A percentile compares a stretch with the other conserved stretches of the same genome.
Conservation (phyloP, 2,329 filamentous ascomycete genomes). For the Scedosporium aurantiacum region DNA sequence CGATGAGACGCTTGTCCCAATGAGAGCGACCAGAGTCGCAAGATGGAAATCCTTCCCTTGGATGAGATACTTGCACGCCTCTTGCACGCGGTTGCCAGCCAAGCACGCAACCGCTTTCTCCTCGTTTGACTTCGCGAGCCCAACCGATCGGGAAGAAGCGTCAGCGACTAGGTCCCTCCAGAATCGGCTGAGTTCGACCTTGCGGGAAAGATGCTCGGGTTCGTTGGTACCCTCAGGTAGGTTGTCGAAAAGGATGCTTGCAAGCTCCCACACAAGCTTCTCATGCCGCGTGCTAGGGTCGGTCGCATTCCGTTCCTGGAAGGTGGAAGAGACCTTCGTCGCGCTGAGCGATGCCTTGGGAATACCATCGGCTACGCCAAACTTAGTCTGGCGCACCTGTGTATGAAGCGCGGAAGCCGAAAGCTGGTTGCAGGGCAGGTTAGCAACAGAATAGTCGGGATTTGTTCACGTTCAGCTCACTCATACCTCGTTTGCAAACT, state of each 20-base stretch:
- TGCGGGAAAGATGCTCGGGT: conserved; percentile 30
- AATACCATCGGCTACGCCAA: conserved; percentile 43
- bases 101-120: conserved; percentile 77
- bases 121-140: conserved; percentile 54
- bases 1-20: conserved; percentile 59
- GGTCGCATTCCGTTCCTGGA: conserved; percentile 28
- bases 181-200: conserved; percentile 56
- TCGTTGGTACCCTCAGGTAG: conserved; percentile 32
- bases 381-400: conserved; percentile 44
- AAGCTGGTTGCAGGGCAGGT: conserved; percentile 26
- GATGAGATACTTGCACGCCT: conserved; percentile 72
- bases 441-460: conserved; percentile 10
- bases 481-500: conserved; percentile 44
- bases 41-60: conserved; percentile 70
- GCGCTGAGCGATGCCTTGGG: conserved; percentile 44
- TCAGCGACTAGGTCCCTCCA: conserved; percentile 57
- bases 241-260: conserved; percentile 79
- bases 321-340: conserved; percentile 24
- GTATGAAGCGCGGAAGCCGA: conserved; percentile 41
- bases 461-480: neutral
- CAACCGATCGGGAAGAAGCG: conserved; percentile 40
- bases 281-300: conserved; percentile 48
- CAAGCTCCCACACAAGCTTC: conserved; percentile 72
- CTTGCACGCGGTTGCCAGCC: conserved; percentile 64
- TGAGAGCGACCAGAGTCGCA: conserved; percentile 73